A percentile compares a stretch with the other conserved stretches of the same genome.
Conservation (phyloP, 768 basidiomycete genomes). For the Kwoniella sp. region DNA sequence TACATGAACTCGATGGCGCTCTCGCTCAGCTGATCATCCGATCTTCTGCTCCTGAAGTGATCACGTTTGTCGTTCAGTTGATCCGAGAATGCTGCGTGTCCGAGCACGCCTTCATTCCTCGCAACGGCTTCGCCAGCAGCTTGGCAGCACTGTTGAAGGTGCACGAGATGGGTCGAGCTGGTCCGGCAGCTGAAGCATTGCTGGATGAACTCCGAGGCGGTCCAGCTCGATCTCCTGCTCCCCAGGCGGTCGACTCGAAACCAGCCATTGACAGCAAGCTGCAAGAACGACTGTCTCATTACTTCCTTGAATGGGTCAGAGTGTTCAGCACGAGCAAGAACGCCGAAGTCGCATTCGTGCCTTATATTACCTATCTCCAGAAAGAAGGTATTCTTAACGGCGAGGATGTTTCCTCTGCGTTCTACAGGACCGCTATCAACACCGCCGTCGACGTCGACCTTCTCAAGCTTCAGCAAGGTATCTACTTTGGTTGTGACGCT, state of each 20-base stretch:
- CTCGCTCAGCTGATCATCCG: constrained; percentile 80
- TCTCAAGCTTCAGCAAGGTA: constrained; percentile 54
- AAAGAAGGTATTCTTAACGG: constrained; percentile 95
- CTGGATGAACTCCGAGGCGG: constrained; percentile 70
- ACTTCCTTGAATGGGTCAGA: constrained; percentile 75
- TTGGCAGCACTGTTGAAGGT: constrained; percentile 80
- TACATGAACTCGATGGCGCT: constrained; percentile 80
- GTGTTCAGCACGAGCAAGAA: constrained; percentile 90
- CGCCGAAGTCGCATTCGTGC: constrained; percentile 86
- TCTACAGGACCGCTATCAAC: constrained; percentile 97
- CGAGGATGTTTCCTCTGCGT: constrained; percentile 94
- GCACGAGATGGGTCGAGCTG: constrained; percentile 72
- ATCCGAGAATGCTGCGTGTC: constrained; percentile 82
- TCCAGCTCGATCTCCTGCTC: constrained; percentile 20
- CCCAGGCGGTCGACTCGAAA: constrained; percentile 20
- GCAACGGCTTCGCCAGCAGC: constrained; percentile 74
- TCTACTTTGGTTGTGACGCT: constrained; percentile 89
- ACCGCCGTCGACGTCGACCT: constrained; percentile 84
- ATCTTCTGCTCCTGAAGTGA: constrained; percentile 73
- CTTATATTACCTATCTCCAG: constrained; percentile 94
- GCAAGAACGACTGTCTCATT: constrained; percentile 57
- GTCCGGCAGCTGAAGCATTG: constrained; percentile 59
- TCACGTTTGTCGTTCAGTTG: constrained; percentile 78
- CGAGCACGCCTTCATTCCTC: constrained; percentile 74
- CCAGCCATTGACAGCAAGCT: constrained; percentile 37